Base-by-base conservation (phyloP, 1,284 basidiomycete genomes). In the Rhodotorula sp. region DNA sequence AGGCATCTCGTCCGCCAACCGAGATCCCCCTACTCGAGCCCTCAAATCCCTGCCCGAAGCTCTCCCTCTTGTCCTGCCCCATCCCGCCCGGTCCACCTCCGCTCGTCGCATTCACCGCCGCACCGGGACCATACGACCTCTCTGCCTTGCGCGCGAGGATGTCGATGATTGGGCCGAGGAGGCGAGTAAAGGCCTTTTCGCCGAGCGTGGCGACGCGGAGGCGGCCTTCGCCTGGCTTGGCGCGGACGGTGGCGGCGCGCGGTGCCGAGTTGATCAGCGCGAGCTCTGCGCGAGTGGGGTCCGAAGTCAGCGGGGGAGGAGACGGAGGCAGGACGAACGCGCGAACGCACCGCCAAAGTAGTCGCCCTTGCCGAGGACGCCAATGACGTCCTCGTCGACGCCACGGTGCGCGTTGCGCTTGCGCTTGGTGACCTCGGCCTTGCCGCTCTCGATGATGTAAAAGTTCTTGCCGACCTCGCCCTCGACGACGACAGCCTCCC, bases 391-490 rank as follows among this genome's bases (percentile, higher is more conserved):
- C 60, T 84, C 82, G 70, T 83, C 80, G 15, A 86, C 84, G 1
- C 88, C 88, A 8, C 47, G 49, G n/a, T 34, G 61, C 17, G 55
- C 51, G 55, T 87, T 85, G 67, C 83, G 82, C 73, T 88, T 85
- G 53, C 82, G 82, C 83, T 97, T 96, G 67, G 90, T 90, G 6
- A 94, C 94, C 66, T 89, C 84, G 4, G 94, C 95, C 72, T 90
- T 86, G 29, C 95, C 95, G 75, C 92, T 91, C 79, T 98, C 94
- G 63, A 99, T 88, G 75, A 99, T 91, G 85, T 94, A 99, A 82
- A 99, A 99, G 62, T 93, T 94, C 77, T 95, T 91, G 13, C 96
- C 95, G 80, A 90, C 88, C 75, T 99, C 95, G 66, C 95, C 95
- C 80, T 99, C 90, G 62, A 84, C 84, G 66, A 99, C 91, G 27